phyloP scores from a whole-genome alignment of 2,329 filamentous ascomycete species.

The Aspergillus cejpii region DNA sequence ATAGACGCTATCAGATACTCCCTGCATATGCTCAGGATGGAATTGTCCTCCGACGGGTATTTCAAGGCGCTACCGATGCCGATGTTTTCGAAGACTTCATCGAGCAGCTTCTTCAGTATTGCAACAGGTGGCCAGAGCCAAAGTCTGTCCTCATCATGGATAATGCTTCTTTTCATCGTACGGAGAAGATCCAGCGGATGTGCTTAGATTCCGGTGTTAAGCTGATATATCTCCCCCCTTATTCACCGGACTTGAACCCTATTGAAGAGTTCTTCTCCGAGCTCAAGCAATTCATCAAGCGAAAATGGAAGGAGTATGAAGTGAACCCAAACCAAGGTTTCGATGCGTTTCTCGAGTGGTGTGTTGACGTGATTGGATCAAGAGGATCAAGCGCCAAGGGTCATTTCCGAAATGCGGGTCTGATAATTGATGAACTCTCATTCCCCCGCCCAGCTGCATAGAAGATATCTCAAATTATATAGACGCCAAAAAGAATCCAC shows the following conservation, averaged over 20 bases:
- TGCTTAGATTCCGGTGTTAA: slow-evolving; percentile 26
- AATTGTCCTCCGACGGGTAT: slow-evolving; percentile 15
- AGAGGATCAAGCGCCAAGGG: no score
- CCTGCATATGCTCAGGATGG: slow-evolving; percentile 2
- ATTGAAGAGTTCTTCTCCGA: slow-evolving; percentile 34
- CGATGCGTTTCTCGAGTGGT: no score
- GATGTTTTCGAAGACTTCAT: slow-evolving; percentile 18
- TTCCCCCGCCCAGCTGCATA: no score
- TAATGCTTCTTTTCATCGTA: slow-evolving; percentile 24
- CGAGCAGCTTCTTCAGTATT: slow-evolving; percentile 20
- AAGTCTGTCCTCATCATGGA: slow-evolving; percentile 27
- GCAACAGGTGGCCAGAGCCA: slow-evolving; percentile 17
- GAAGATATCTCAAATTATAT: no score
- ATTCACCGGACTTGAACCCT: slow-evolving; percentile 32
- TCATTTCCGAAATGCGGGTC: no score
- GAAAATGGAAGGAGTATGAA: slow-evolving; percentile 17
- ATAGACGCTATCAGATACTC: slow-evolving; percentile 7
- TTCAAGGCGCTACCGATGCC: slow-evolving; percentile 21
- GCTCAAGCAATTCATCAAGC: slow-evolving; percentile 31
- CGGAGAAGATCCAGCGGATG: slow-evolving; percentile 23
- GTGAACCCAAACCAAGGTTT: no score
- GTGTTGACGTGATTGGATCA: no score
- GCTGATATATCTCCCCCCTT: slow-evolving; percentile 29
- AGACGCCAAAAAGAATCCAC: no score
- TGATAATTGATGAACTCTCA: no score